Base-by-base conservation (phyloP, 2,329 filamentous ascomycete species). In the Monosporascus sp. region DNA sequence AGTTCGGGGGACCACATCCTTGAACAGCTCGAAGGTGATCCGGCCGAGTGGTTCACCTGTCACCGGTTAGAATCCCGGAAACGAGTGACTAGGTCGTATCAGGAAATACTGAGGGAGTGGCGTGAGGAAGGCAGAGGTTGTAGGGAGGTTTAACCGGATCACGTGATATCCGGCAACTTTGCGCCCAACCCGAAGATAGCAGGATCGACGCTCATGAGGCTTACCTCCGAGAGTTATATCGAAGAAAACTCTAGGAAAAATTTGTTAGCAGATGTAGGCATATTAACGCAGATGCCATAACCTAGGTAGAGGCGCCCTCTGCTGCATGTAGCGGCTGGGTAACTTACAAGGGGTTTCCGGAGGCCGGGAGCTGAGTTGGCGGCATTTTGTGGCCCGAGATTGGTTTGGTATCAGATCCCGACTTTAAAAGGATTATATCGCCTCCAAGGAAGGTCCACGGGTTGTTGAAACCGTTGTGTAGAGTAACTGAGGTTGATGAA, bases 11-110 rank as follows among this genome's bases (percentile, higher is more conserved):
- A 91, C 88, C 22, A 88, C 79, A 72, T 96, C 82, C 56, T 86
- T 85, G 78, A 94, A 97, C 57, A 99, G 84, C 73, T 97, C 90
- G 71, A 96, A 91, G 61, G 89, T 92, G 66, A 96, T 85, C 54
- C 91, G 86, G 58, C 92, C 92, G 17, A 96, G 82, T 3, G 90
- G 86, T 66, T 95, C 90, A 56, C 91, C 91, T 94, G 61, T 9
- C 11, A 5, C n/a, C 27, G 8, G 22, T 60, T 38, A 54, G 60
- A 57, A 55, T 31, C 20, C 27, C 7, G 20, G 26, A 11, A 17
- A 17, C 24, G 9, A 43, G 11, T n/a, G 26, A 36, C 41, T 22
- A 24, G 37, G 19, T 45, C 9, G 34, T n/a, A 9, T n/a, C 20
- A 17, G 22, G 24, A 19, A 46, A 41, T 36, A 20, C 31, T 5